phyloP scores from a whole-genome alignment of 2,329 filamentous ascomycete genomes.

The Verticillium nubilum region DNA sequence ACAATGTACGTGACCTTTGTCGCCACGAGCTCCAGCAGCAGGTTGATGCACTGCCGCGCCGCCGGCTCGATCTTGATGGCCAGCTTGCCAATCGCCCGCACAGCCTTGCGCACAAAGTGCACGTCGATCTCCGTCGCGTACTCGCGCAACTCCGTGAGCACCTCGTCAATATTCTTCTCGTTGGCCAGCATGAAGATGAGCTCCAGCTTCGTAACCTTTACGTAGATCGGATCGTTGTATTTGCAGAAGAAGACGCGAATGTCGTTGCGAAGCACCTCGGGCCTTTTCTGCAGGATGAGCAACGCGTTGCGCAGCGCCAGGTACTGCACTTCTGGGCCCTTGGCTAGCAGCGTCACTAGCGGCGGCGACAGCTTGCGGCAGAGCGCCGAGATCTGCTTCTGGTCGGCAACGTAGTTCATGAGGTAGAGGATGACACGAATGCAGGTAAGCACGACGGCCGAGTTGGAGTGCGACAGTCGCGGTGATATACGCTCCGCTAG shows the following conservation, averaged over 20 bases:
- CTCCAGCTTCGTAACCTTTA: constrained; percentile 98
- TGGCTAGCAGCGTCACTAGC: constrained; percentile 88
- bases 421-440: constrained; percentile 95
- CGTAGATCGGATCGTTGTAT: constrained; percentile 99
- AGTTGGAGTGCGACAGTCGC: constrained; percentile 95
- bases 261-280: constrained; percentile 91
- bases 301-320: constrained; percentile 89
- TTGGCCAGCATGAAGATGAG: constrained; percentile 98
- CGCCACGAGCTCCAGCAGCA: constrained; percentile 84
- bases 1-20: constrained; percentile 99
- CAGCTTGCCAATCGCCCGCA: constrained; percentile 93
- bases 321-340: constrained; percentile 98
- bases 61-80: constrained; percentile 98
- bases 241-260: constrained; percentile 99
- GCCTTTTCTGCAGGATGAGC: constrained; percentile 85
- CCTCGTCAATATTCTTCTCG: constrained; percentile 91
- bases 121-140: constrained; percentile 98
- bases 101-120: constrained; percentile 96
- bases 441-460: constrained; percentile 90
- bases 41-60: constrained; percentile 84
- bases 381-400: constrained; percentile 79
- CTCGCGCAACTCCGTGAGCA: constrained; percentile 88
- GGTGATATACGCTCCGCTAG: constrained; percentile 91
- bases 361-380: constrained; percentile 93
- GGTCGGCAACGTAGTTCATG: constrained; percentile 96